A percentile compares a stretch with the other conserved stretches of the same genome.
Evolutionary conservation across 176 grass and related monocot genomes (phyloP).

Genomic region (Carex scoparia): DNA sequence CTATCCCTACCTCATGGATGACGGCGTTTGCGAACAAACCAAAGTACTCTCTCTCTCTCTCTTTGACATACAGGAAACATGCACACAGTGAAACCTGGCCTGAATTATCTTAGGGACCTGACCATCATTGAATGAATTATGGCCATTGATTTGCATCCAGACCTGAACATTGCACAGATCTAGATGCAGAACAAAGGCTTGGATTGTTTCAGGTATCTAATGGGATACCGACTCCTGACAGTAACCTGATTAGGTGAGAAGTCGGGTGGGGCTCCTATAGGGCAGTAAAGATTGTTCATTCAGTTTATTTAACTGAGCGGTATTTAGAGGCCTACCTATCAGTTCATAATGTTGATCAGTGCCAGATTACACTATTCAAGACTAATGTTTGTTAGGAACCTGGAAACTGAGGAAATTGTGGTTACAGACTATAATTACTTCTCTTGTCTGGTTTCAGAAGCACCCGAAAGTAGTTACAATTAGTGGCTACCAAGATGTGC

Average conservation of each 20-base stretch:
- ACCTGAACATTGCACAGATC: background rate
- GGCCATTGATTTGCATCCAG: background rate
- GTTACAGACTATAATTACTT: background rate
- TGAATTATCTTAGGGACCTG: background rate
- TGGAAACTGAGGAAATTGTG: background rate
- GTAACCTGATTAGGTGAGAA: background rate
- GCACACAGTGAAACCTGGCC: background rate
- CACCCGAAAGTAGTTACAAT: conserved; percentile 40
- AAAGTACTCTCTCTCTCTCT: conserved; percentile 16
- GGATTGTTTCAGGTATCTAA: background rate
- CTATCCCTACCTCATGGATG: conserved; percentile 83
- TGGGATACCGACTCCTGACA: background rate
- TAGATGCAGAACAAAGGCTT: background rate
- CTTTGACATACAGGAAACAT: background rate
- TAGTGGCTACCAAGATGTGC: conserved; percentile 67
- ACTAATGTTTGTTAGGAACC: conserved; percentile 31
- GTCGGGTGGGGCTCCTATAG: background rate
- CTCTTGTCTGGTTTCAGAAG: conserved; percentile 34
- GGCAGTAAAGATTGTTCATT: background rate
- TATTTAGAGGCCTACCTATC: background rate
- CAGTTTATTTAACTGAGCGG: background rate
- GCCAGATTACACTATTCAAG: background rate
- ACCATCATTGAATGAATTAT: background rate
- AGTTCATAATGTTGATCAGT: background rate
- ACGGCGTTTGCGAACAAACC: conserved; percentile 50